Conservation (phyloP, 176 grass and related monocot genomes). For the Lolium rigidum region DNA sequence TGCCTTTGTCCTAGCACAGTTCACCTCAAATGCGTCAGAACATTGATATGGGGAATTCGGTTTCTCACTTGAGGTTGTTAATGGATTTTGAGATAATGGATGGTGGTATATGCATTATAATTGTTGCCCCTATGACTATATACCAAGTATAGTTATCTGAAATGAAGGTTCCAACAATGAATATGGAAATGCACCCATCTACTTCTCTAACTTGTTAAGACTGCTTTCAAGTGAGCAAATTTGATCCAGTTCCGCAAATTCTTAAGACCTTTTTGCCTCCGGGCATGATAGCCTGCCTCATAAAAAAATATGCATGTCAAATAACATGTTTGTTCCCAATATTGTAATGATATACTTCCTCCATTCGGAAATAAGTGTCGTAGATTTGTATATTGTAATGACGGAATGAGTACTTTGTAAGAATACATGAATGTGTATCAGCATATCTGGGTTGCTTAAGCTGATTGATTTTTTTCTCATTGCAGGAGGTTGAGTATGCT, state of each 20-base stretch:
- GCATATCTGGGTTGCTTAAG: slow-evolving; percentile 22
- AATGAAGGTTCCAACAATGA: too few relatives aligned
- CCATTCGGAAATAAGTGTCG: too few relatives aligned
- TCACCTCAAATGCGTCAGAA: not conserved
- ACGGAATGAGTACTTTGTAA: too few relatives aligned
- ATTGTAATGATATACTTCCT: too few relatives aligned
- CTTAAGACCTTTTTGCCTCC: not conserved
- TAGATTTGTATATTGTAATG: too few relatives aligned
- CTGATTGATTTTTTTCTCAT: slow-evolving; percentile 16
- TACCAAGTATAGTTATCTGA: too few relatives aligned
- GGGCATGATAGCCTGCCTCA: not conserved
- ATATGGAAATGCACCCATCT: not conserved
- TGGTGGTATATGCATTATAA: too few relatives aligned
- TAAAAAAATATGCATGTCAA: not conserved
- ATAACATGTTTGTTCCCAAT: not conserved
- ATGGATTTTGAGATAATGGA: too few relatives aligned
- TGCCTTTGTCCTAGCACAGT: not conserved
- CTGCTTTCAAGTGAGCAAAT: slow-evolving; percentile 1
- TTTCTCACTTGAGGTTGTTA: too few relatives aligned
- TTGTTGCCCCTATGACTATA: too few relatives aligned
- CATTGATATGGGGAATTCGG: too few relatives aligned
- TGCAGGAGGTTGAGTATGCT: slow-evolving; percentile 95
- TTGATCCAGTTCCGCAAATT: not conserved
- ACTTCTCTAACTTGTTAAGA: not conserved
- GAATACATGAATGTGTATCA: not conserved